phyloP scores from a whole-genome alignment of 345 rosid genomes.

The Gynandropsis gynandra region DNA sequence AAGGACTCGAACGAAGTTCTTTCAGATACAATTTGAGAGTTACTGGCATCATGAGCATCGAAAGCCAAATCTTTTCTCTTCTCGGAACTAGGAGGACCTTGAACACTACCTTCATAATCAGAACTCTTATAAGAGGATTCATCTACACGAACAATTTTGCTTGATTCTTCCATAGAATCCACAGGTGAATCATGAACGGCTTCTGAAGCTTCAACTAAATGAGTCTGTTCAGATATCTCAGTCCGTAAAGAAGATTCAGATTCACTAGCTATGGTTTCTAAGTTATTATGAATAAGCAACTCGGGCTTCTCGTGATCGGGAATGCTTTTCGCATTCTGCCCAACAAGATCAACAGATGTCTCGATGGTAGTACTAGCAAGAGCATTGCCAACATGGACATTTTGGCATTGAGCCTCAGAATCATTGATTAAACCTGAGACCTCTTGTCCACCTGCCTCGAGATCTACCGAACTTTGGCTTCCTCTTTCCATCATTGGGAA shows the following conservation, averaged over 20 bases:
- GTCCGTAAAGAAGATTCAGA: conserved; percentile 25
- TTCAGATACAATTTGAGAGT: conserved; percentile 21
- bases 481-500: conserved; percentile 30
- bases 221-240: conserved; percentile 18
- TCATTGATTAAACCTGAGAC: conserved; percentile 23
- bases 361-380: conserved; percentile 17
- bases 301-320: conserved; percentile 20
- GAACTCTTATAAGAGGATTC: conserved; percentile 21
- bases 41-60: conserved; percentile 22
- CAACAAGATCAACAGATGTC: conserved; percentile 20
- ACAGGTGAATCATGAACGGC: conserved; percentile 19
- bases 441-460: conserved; percentile 23
- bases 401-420: conserved; percentile 19
- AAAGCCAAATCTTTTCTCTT: conserved; percentile 29
- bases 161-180: conserved; percentile 23
- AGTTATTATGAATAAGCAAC: conserved; percentile 19
- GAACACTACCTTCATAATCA: conserved; percentile 17
- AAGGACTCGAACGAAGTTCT: conserved; percentile 21
- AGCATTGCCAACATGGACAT: conserved; percentile 23
- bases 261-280: conserved; percentile 19
- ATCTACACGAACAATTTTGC: conserved; percentile 17
- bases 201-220: conserved; percentile 20
- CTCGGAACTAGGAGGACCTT: conserved; percentile 20
- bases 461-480: conserved; percentile 20
- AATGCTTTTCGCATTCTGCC: conserved; percentile 15